Evolutionary conservation across 1,284 basidiomycete genomes (phyloP), one percentile per base, ranked within the genome.

Genomic region (Moniliella sp.): DNA sequence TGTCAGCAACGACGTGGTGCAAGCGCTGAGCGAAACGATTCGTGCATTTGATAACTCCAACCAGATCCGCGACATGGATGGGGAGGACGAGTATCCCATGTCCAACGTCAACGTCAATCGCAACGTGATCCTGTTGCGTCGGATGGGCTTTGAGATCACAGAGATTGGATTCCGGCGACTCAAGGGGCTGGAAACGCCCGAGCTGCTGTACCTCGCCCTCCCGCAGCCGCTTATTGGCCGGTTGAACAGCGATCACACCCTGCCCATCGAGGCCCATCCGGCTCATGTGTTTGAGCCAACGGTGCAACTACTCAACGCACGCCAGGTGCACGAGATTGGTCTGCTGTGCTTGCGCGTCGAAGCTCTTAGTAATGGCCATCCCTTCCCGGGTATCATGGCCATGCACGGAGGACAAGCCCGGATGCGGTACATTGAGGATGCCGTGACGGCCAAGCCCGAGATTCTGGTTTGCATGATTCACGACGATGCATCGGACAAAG

Each of bases 121-220:
- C 16, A 55, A 61, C 34, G 63, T 81, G 35, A 75, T 78, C 14
- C 73, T 71, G 3, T 72, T 88, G 38, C 72, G 72, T 16, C 66
- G 73, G 18, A 70, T 91, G 48, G 77, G 77, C 2, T 68, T 84
- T 29, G 67, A 71, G 17, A 70, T 86, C 35, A 68, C 75, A 19
- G 69, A 72, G 21, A 71, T 91, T 15, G 91, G 91, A 14, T 83
- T 93, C 61, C 70, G 76, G 42, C 81, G 82, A 57, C 72, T 97
- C 45, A 94, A 94, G 62, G 88, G 88, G 10, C 67, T 94, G 21
- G 84, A 93, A 30, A 52, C 46, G 28, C 51, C 56, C 15, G 88
- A 94, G 62, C 69, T 72, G 46, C 67, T 97, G 10, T 79, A 80
- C 16, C 62, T 78, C 15, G 69, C 94, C 29, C 93, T 84, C 57